These are phyloP conservation scores for Sphaerulina populicola DNA, from an alignment of 2,329 filamentous ascomycete genomes.

Conservation along the genomic window DNA sequence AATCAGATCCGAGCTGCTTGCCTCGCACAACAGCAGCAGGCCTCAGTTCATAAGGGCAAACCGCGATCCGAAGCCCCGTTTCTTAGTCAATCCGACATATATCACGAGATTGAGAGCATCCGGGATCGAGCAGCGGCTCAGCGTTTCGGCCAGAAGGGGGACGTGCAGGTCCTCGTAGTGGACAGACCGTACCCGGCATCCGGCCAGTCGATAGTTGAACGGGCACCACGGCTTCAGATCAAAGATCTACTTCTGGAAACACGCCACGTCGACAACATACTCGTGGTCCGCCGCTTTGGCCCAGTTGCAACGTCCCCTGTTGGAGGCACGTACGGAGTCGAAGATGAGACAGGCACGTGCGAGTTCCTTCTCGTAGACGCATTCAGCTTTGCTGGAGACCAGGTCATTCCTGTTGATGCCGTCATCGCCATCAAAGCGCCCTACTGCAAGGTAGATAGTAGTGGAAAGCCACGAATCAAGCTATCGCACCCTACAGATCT, in stretches of 20 bases:
- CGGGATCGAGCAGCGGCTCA: neutral
- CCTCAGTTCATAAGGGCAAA: slow-evolving; percentile 1
- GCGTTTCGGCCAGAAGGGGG: neutral
- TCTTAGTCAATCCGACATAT: neutral
- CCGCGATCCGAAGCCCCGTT: neutral
- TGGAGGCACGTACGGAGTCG: slow-evolving; percentile 3
- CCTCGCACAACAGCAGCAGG: neutral
- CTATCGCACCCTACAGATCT: slow-evolving; percentile 4
- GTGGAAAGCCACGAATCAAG: slow-evolving; percentile 4
- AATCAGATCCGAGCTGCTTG: neutral
- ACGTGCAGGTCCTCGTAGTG: neutral
- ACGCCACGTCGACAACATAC: neutral
- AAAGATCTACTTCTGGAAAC: slow-evolving; percentile 4
- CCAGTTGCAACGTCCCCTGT: slow-evolving; percentile 3
- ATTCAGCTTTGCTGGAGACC: slow-evolving; percentile 8
- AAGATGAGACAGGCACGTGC: neutral
- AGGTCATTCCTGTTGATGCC: neutral
- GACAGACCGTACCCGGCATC: slow-evolving; percentile 1
- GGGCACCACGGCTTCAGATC: slow-evolving; percentile 1
- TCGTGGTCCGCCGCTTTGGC: slow-evolving; percentile 1
- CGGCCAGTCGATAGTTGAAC: neutral
- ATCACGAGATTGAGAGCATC: neutral
- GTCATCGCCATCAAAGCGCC: slow-evolving; percentile 6
- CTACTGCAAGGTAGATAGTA: slow-evolving; percentile 1
- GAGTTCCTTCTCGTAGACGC: slow-evolving; percentile 5